A percentile compares a stretch with the other conserved stretches of the same genome.
Evolutionary conservation across 2,329 filamentous ascomycete species (phyloP).

Genomic region (Alternaria dauci): DNA sequence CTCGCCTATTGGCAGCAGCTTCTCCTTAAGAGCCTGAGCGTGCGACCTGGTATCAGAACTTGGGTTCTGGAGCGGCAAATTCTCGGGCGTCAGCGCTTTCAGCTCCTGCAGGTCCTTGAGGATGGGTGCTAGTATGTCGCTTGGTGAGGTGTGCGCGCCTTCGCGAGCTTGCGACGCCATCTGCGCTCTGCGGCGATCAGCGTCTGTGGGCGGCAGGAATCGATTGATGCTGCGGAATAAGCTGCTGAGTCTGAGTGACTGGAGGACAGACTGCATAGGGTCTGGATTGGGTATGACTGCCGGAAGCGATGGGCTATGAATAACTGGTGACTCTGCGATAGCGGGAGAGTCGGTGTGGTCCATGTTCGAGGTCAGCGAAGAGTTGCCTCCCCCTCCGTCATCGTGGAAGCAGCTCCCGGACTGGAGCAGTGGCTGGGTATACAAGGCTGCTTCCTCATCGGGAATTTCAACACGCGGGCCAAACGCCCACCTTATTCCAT

Average conservation of each 20-base stretch:
- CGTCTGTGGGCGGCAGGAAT: neutral
- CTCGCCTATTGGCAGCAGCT: slow-evolving; percentile 26
- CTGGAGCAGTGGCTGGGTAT: slow-evolving; percentile 4
- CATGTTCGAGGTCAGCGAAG: neutral
- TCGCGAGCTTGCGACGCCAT: neutral
- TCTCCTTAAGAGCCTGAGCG: slow-evolving; percentile 24
- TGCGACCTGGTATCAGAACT: slow-evolving; percentile 15
- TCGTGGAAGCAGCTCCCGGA: neutral
- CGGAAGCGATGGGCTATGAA: slow-evolving; percentile 7
- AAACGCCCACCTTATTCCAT: slow-evolving; percentile 8
- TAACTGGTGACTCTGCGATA: neutral
- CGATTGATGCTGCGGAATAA: neutral
- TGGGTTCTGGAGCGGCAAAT: slow-evolving; percentile 18
- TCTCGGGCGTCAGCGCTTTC: slow-evolving; percentile 11
- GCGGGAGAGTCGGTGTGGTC: neutral
- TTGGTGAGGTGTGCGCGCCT: neutral
- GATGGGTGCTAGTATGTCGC: slow-evolving; percentile 20
- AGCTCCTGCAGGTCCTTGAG: slow-evolving; percentile 17
- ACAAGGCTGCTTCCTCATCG: slow-evolving; percentile 6
- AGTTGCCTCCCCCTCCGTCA: neutral
- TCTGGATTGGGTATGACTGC: neutral
- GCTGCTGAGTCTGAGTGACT: neutral
- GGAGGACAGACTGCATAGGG: neutral
- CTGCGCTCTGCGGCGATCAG: neutral
- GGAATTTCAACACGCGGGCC: neutral